Evolutionary conservation across 2,329 filamentous ascomycete species (phyloP).

Genomic region (Alternaria triticina): DNA sequence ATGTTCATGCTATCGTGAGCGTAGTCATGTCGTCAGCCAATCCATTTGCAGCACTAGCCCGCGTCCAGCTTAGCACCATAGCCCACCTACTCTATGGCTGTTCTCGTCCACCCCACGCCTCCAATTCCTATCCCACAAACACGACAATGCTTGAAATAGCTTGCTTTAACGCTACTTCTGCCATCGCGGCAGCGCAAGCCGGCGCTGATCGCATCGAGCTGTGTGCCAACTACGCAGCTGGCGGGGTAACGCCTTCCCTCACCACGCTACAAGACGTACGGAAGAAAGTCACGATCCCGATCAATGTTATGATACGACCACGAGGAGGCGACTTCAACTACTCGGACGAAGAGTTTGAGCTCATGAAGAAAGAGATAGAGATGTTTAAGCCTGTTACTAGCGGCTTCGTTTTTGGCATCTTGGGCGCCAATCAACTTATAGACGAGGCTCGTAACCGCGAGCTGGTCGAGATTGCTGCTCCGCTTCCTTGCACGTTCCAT

Average conservation of each 20-base stretch:
- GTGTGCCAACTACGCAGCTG: constrained; percentile 50
- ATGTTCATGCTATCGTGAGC: not conserved
- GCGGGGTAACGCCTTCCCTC: constrained; percentile 52
- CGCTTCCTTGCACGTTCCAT: constrained; percentile 61
- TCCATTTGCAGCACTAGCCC: not conserved
- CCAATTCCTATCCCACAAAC: no score
- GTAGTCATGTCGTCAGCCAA: constrained; percentile 1
- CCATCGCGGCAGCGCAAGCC: constrained; percentile 48
- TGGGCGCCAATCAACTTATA: constrained; percentile 43
- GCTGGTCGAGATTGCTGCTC: constrained; percentile 52
- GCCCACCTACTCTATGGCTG: no score
- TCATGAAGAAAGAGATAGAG: constrained; percentile 53
- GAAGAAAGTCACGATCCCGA: constrained; percentile 45
- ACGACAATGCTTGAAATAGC: constrained; percentile 55
- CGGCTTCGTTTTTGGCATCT: constrained; percentile 62
- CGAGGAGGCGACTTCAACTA: constrained; percentile 57
- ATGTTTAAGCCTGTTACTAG: constrained; percentile 47
- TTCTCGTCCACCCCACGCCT: no score
- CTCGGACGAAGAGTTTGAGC: constrained; percentile 47
- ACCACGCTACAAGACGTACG: constrained; percentile 33
- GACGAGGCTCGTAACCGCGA: constrained; percentile 51
- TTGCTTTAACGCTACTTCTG: constrained; percentile 55
- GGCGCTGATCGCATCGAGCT: constrained; percentile 62
- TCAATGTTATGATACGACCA: constrained; percentile 63
- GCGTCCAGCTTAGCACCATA: not conserved